These are phyloP conservation scores for Aspergillus sojae DNA, from an alignment of 2,329 filamentous ascomycete genomes.

Conservation along the genomic window DNA sequence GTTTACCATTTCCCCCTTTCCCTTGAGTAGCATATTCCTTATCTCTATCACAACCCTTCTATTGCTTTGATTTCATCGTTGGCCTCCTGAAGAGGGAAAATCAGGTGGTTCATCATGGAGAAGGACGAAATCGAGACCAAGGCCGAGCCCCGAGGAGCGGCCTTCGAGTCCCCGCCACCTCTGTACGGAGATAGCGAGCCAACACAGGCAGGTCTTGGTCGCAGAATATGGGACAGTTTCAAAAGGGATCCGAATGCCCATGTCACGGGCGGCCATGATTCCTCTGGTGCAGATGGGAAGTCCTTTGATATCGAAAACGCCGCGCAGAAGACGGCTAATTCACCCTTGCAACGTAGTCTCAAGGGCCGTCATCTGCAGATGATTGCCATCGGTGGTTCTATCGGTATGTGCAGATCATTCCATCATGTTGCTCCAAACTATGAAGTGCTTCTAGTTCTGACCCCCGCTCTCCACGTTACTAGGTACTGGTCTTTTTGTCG, in stretches of 20 bases:
- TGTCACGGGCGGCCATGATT: slow-evolving; percentile 27
- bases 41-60: neutral
- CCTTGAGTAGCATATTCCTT: neutral
- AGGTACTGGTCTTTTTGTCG: slow-evolving; percentile 85
- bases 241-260: slow-evolving; percentile 48
- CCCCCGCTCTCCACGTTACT: slow-evolving; percentile 3
- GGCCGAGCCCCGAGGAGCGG: slow-evolving; percentile 22
- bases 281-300: slow-evolving; percentile 55
- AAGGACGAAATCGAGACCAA: slow-evolving; percentile 33
- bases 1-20: no score
- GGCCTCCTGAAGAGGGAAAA: neutral
- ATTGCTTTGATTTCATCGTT: neutral
- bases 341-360: slow-evolving; percentile 73
- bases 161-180: slow-evolving; percentile 28
- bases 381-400: slow-evolving; percentile 95
- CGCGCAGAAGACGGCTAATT: slow-evolving; percentile 66
- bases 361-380: slow-evolving; percentile 90
- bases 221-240: slow-evolving; percentile 46
- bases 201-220: slow-evolving; percentile 25
- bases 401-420: slow-evolving; percentile 57
- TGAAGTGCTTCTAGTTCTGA: neutral
- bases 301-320: slow-evolving; percentile 66
- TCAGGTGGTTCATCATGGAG: slow-evolving; percentile 29
- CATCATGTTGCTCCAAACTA: neutral
- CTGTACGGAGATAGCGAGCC: slow-evolving; percentile 34